Conservation (phyloP, 345 rosid species). For the Salix caprea region DNA sequence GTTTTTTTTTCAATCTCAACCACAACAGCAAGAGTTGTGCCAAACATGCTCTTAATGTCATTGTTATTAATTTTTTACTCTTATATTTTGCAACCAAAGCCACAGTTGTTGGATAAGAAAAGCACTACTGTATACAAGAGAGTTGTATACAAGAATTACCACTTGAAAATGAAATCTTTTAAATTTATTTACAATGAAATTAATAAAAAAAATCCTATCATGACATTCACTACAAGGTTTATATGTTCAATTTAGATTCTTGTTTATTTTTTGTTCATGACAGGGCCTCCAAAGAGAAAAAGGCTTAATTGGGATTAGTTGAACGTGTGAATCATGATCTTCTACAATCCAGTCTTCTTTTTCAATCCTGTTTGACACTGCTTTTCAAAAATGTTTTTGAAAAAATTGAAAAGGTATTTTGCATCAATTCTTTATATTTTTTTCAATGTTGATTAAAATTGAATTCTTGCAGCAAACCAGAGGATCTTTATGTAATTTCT, state of each 20-base stretch:
- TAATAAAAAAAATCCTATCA: constrained; percentile 50
- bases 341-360: constrained; percentile 44
- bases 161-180: constrained; percentile 95
- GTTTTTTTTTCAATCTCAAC: too few species aligned
- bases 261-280: background rate
- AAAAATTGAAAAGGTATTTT: too few species aligned
- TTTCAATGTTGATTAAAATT: too few species aligned
- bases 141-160: constrained; percentile 75
- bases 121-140: constrained; percentile 87
- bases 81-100: constrained; percentile 76
- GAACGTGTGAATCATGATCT: constrained; percentile 94
- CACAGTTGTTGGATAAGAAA: constrained; percentile 83
- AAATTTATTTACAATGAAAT: constrained; percentile 92
- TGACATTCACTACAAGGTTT: constrained; percentile 86
- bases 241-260: constrained; percentile 1
- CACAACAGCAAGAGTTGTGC: too few species aligned
- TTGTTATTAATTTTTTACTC: background rate
- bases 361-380: too few species aligned
- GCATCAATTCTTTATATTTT: too few species aligned
- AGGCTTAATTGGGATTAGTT: constrained; percentile 79
- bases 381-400: too few species aligned
- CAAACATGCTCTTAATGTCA: too few species aligned
- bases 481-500: too few species aligned
- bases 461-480: too few species aligned
- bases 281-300: constrained; percentile 92